These are phyloP conservation scores for Sanghuangporus sanghuang DNA, from an alignment of 1,284 basidiomycete genomes.

Conservation along the genomic window DNA sequence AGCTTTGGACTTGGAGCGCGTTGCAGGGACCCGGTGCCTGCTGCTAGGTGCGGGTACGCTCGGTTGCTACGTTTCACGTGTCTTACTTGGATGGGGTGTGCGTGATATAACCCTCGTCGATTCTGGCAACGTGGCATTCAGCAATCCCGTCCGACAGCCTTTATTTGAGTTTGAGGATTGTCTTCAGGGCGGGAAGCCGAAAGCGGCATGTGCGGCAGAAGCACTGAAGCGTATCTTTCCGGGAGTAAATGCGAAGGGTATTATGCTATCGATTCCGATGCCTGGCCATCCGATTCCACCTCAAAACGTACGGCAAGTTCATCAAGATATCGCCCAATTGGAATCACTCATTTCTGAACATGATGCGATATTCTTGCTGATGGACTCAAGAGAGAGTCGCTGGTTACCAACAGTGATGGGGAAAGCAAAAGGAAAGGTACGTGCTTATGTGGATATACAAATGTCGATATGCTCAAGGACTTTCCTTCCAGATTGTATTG, in stretches of 20 bases:
- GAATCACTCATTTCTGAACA: conserved; percentile 80
- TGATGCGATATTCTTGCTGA: conserved; percentile 90
- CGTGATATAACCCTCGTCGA: conserved; percentile 92
- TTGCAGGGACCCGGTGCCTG: conserved; percentile 77
- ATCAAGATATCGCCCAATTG: conserved; percentile 65
- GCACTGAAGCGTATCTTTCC: conserved; percentile 87
- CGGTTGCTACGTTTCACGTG: conserved; percentile 92
- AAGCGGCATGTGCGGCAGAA: conserved; percentile 90
- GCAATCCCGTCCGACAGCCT: conserved; percentile 95
- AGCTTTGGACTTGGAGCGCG: conserved; percentile 81
- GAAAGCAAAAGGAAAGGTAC: conserved; percentile 76
- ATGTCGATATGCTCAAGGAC: background rate
- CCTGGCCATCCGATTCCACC: conserved; percentile 89
- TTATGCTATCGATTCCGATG: conserved; percentile 87
- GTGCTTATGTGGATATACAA: conserved; percentile 7
- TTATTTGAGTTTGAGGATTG: conserved; percentile 95
- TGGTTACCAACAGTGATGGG: conserved; percentile 94
- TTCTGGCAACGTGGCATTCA: conserved; percentile 88
- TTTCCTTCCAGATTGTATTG: conserved; percentile 66
- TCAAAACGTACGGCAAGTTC: conserved; percentile 48
- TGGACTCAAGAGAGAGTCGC: conserved; percentile 94
- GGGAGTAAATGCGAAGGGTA: conserved; percentile 81
- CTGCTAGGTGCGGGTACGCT: conserved; percentile 93
- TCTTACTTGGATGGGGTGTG: conserved; percentile 94
- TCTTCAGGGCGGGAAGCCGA: conserved; percentile 88